Base-by-base conservation (phyloP, 371 early-diverging fungal species). In the Apophysomyces trapeziformis region DNA sequence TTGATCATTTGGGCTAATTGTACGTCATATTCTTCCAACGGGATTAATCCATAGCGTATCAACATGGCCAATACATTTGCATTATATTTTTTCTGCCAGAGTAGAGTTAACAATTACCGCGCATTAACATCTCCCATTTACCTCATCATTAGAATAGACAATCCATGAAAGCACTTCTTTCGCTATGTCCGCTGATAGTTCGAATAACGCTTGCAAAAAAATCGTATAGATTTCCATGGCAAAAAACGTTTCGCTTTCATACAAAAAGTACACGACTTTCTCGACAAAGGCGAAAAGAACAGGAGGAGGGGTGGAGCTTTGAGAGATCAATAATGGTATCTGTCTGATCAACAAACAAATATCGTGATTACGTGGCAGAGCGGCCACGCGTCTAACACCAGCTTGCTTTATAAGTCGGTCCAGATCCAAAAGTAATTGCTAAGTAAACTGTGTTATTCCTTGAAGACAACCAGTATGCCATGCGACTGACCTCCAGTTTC, bases 1-100 rank as follows among this genome's bases (percentile, higher is more conserved):
- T 94, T 93, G 43, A 96, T 91, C 59, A 92, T 71, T 32, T 93
- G 89, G 0, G 93, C 92, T 5, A 99, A 80, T 63, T 95, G 96
- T 12, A 87, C 83, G 76, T 98, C 98, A 62, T 94, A 85, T 26
- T 96, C 97, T 18, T 83, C 84, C 14, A 90, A 60, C 36, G 84
- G 85, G 11, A 99, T 73, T n/a, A 99, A 71, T 3, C 90, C 88
- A 32, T 90, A 86, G 44, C 85, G 83, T 60, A 97, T 85, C 50
- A 98, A 75, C 32, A 90, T 87, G 5, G 90, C 76, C 2, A 92
- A 89, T 1, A 92, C 93, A 6, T 86, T 79, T 13, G 95, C 92
- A 71, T 93, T 92, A 72, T 87, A 92, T 74, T 96, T 95, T 61
- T 95, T 91, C 74, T 72, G 36, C 16, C 6, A 21, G 6, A 16